These are phyloP conservation scores for Yamadazyma triangularis DNA, from an alignment of 1,139 yeast genomes.

Conservation along the genomic window DNA sequence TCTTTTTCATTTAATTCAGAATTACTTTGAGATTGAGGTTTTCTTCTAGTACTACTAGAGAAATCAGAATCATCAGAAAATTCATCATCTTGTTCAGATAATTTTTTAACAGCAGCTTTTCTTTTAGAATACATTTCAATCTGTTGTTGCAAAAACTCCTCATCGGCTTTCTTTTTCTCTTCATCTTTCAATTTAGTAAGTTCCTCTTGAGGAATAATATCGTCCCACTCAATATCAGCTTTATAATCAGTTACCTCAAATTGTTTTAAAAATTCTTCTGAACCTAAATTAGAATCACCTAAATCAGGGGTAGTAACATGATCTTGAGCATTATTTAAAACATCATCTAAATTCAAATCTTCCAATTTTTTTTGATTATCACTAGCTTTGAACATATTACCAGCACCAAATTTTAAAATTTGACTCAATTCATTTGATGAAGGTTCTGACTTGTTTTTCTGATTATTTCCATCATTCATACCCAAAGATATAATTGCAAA, in stretches of 20 bases:
- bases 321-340: constrained; percentile 94
- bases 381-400: constrained; percentile 90
- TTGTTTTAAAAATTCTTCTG: constrained; percentile 95
- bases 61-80: constrained; percentile 17
- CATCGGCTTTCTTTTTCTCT: constrained; percentile 82
- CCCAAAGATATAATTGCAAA: constrained; percentile 96
- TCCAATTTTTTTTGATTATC: constrained; percentile 95
- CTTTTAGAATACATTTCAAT: constrained; percentile 83
- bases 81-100: constrained; percentile 34
- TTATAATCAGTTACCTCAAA: constrained; percentile 98
- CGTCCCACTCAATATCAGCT: constrained; percentile 99
- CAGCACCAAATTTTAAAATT: constrained; percentile 96
- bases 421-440: constrained; percentile 82
- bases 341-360: constrained; percentile 93
- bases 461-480: constrained; percentile 66
- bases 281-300: constrained; percentile 95
- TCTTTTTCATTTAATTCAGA: constrained; percentile 78
- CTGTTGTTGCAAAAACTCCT: constrained; percentile 82
- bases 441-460: constrained; percentile 60
- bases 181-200: constrained; percentile 84
- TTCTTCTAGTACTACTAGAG: constrained; percentile 18
- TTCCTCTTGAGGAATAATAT: constrained; percentile 95
- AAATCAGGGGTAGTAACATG: constrained; percentile 94
- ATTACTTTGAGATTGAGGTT: constrained; percentile 20
- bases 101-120: constrained; percentile 64